These are phyloP conservation scores for Clavariopsis aquatica DNA, from an alignment of 495 filamentous ascomycete genomes.

Conservation along the genomic window DNA sequence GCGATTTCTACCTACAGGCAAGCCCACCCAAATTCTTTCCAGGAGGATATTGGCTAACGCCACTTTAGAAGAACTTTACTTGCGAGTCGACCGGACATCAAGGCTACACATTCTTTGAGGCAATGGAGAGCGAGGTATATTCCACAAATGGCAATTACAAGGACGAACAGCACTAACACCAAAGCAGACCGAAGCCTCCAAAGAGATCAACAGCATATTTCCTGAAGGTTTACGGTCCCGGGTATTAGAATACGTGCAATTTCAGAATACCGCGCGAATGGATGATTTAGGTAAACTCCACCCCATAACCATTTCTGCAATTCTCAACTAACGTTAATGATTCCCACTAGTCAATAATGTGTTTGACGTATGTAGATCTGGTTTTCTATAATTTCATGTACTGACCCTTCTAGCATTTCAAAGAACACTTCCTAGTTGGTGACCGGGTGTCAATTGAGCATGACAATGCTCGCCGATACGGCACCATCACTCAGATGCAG, in stretches of 20 bases:
- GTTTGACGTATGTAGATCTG: constrained; percentile 56
- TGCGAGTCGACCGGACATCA: constrained; percentile 95
- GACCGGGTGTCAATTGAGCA: constrained; percentile 76
- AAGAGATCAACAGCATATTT: constrained; percentile 86
- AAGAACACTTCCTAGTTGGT: constrained; percentile 89
- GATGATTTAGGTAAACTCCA: constrained; percentile 75
- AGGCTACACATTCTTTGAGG: constrained; percentile 90
- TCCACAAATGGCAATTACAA: background rate
- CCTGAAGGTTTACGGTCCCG: constrained; percentile 90
- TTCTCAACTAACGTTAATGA: constrained; percentile 9
- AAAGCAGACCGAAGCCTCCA: constrained; percentile 75
- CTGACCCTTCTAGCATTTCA: constrained; percentile 70
- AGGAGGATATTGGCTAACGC: constrained; percentile 20
- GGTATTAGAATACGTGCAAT: constrained; percentile 85
- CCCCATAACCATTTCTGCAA: background rate
- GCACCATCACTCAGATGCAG: constrained; percentile 68
- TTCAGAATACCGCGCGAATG: constrained; percentile 84
- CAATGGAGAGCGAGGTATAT: constrained; percentile 86
- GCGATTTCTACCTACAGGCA: constrained; percentile 93
- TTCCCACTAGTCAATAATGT: constrained; percentile 63
- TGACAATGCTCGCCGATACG: constrained; percentile 70
- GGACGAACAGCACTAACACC: background rate
- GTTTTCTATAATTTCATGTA: background rate
- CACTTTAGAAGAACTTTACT: constrained; percentile 74
- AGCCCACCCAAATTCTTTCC: constrained; percentile 20